phyloP scores from a whole-genome alignment of 129 eudicot genomes.

The Tanacetum coccineum region DNA sequence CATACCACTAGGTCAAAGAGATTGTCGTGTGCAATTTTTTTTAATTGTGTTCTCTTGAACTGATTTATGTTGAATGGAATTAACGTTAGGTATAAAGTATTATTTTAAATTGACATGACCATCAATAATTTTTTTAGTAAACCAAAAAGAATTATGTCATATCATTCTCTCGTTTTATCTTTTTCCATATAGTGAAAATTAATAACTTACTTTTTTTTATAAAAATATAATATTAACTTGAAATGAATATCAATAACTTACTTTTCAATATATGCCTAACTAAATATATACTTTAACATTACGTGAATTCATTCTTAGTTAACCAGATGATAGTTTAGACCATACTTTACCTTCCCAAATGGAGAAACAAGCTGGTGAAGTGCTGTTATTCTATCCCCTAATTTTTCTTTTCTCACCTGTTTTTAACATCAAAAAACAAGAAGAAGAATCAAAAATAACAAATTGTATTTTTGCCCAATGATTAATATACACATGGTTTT shows the following conservation, averaged over 20 bases:
- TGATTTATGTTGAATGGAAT: conserved; percentile 6
- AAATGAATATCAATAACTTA: too few species aligned
- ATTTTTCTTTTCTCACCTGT: conserved; percentile 92
- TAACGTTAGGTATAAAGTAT: conserved; percentile 5
- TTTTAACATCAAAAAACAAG: conserved; percentile 35
- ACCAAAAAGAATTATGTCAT: conserved; percentile 24
- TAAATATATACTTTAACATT: background rate
- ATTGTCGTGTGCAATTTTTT: too few species aligned
- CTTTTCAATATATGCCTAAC: too few species aligned
- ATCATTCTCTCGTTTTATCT: conserved; percentile 24
- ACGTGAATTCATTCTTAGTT: conserved; percentile 4
- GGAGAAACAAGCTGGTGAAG: conserved; percentile 98
- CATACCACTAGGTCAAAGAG: too few species aligned
- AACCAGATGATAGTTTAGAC: background rate
- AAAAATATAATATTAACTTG: too few species aligned
- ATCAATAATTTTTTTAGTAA: conserved; percentile 19
- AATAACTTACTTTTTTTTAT: too few species aligned
- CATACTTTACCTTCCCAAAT: conserved; percentile 77
- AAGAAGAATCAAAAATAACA: conserved; percentile 34
- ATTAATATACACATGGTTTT: conserved; percentile 19
- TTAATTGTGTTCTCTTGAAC: background rate
- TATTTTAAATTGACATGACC: conserved; percentile 28
- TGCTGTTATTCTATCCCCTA: conserved; percentile 90
- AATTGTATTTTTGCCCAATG: conserved; percentile 40
- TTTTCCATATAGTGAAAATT: background rate